Evolutionary conservation across 768 basidiomycete species (phyloP), one percentile per base, ranked within the genome.

Genomic region (Lactarius vividus): DNA sequence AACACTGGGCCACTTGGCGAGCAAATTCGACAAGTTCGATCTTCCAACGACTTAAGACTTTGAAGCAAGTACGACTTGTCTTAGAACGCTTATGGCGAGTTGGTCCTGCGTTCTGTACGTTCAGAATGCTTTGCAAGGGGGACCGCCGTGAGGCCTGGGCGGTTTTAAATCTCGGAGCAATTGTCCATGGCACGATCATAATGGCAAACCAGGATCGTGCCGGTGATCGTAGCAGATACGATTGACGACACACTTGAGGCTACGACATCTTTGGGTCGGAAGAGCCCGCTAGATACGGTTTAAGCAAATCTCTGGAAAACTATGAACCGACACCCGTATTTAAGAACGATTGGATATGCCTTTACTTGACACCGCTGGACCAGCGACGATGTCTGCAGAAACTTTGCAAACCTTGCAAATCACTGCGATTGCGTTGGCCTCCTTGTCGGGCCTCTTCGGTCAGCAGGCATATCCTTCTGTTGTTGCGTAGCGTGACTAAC

Each of bases 361-460:
- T 7, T 40, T 42, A 23, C 35, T 1, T 29, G 37, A 46, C 57
- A 18, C 5, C n/a, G 7, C 16, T 33, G n/a, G 6, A 28, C 15
- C 2, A 16, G 58, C 13, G 29, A 64, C 53, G 3, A 64, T 64
- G 64, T 59, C 64, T 7, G 42, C 39, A 18, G 58, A 59, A 11
- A 58, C 66, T 15, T 64, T 69, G 59, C 65, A 65, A 42, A 49
- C 37, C 18, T 60, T 71, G 44, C 58, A 71, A 35, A 66, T 59
- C 37, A 13, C 70, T 26, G 69, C 57, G 11, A 68, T 69, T 55
- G 56, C 61, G 2, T 63, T 67, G 35, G 54, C 66, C 28, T 61
- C 66, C 18, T 53, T 71, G 29, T 71, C 65, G 23, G 68, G 65
- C 20, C 58, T 71, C 23, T 71, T 69, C 15, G 70, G 70, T 71